A percentile compares a stretch with the other conserved stretches of the same genome.
These are phyloP conservation scores for Coffea eugenioides DNA, from an alignment of 257 asterid species.

Conservation along the genomic window DNA sequence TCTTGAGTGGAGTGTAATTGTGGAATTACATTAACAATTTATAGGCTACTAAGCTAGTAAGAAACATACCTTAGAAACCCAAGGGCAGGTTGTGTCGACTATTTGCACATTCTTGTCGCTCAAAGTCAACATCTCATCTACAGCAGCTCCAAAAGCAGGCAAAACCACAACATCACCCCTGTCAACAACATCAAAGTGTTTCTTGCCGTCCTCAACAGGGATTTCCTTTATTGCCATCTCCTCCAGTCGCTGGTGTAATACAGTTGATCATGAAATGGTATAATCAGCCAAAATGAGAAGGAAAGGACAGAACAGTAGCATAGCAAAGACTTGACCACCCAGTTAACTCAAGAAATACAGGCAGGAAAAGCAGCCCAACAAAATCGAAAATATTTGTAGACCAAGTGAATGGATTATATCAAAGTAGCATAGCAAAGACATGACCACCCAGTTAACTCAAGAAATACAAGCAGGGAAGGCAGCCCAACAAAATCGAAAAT, in stretches of 20 bases:
- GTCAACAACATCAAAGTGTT: constrained; percentile 65
- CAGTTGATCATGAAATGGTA: neutral
- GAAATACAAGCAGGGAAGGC: neutral
- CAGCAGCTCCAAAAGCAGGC: constrained; percentile 98
- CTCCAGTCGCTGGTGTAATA: constrained; percentile 58
- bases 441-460: neutral
- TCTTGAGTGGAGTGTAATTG: neutral
- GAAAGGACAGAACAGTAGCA: neutral
- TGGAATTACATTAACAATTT: neutral
- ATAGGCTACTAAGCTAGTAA: neutral
- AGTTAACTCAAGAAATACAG: neutral
- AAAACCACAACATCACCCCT: constrained; percentile 86
- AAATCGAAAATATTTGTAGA: neutral
- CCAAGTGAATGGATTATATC: neutral
- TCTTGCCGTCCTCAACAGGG: constrained; percentile 61
- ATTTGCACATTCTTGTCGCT: constrained; percentile 86
- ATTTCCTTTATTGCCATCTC: constrained; percentile 69
- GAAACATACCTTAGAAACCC: constrained; percentile 85
- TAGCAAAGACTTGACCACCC: neutral
- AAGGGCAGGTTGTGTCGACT: constrained; percentile 98
- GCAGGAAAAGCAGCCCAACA: neutral
- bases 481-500: neutral
- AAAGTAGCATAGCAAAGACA: neutral
- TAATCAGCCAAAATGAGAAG: neutral
- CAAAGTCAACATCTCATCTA: constrained; percentile 83